These are phyloP conservation scores for Beauveria sp. DNA, from an alignment of 2,329 filamentous ascomycete genomes.

Conservation along the genomic window DNA sequence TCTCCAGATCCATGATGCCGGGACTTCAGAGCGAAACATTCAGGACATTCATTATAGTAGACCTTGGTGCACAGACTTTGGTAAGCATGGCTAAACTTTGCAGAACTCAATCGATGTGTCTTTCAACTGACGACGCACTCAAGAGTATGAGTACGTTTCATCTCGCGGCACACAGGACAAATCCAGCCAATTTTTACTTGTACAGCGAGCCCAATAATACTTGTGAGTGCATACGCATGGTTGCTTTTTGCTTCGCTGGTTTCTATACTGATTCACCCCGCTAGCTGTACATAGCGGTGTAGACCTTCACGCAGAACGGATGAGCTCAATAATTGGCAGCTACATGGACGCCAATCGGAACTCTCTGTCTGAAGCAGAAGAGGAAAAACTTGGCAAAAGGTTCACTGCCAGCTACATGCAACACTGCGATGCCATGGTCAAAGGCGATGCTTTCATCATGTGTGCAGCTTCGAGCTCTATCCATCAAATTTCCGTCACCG, in stretches of 20 bases:
- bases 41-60: neutral
- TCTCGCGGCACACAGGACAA: neutral
- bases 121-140: neutral
- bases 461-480: neutral
- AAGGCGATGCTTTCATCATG: neutral
- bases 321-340: neutral
- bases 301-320: neutral
- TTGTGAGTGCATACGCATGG: neutral
- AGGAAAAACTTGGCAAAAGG: neutral
- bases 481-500: neutral
- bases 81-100: neutral
- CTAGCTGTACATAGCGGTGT: neutral
- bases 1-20: too few relatives aligned
- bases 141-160: neutral
- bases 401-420: neutral
- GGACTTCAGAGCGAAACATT: accelerated
- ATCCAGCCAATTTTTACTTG: neutral
- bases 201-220: too few relatives aligned
- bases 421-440: neutral
- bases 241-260: neutral
- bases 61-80: neutral
- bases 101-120: neutral
- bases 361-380: neutral
- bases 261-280: neutral
- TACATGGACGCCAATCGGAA: neutral